A percentile compares a stretch with the other conserved stretches of the same genome.
These are phyloP conservation scores for Castanea mollissima DNA, from an alignment of 306 rosid species.

Conservation along the genomic window DNA sequence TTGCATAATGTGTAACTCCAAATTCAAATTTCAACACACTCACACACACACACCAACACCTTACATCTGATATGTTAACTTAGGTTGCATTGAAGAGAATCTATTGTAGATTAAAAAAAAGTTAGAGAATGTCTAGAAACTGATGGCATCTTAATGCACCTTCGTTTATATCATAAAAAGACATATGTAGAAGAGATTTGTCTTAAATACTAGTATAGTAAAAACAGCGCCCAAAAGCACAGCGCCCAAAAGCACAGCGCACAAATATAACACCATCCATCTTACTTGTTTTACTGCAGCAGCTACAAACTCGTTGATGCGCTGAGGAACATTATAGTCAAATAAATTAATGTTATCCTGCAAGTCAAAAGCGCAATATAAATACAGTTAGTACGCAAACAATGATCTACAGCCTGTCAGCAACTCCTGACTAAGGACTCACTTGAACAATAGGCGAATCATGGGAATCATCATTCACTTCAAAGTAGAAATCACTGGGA, in stretches of 20 bases:
- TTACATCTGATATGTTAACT: background rate
- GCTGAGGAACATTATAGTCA: conserved; percentile 53
- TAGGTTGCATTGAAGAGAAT: background rate
- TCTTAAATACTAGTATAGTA: background rate
- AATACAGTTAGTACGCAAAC: background rate
- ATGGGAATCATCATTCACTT: conserved; percentile 37
- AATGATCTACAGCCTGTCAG: too few relatives aligned
- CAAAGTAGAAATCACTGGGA: conserved; percentile 52
- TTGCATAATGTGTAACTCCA: background rate
- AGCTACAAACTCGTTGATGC: conserved; percentile 50
- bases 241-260: background rate
- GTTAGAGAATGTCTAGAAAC: background rate
- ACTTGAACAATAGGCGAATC: conserved; percentile 51
- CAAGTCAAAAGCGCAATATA: background rate
- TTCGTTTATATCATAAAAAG: background rate
- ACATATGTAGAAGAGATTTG: background rate
- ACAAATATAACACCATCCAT: background rate
- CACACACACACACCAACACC: background rate
- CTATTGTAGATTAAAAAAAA: background rate
- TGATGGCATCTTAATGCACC: background rate
- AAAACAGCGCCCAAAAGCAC: background rate
- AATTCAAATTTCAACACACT: background rate
- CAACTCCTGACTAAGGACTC: background rate
- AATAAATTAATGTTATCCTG: conserved; percentile 47
- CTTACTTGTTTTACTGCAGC: conserved; percentile 56